phyloP scores from a whole-genome alignment of 2,329 filamentous ascomycete genomes.

The Emmonsia crescens region DNA sequence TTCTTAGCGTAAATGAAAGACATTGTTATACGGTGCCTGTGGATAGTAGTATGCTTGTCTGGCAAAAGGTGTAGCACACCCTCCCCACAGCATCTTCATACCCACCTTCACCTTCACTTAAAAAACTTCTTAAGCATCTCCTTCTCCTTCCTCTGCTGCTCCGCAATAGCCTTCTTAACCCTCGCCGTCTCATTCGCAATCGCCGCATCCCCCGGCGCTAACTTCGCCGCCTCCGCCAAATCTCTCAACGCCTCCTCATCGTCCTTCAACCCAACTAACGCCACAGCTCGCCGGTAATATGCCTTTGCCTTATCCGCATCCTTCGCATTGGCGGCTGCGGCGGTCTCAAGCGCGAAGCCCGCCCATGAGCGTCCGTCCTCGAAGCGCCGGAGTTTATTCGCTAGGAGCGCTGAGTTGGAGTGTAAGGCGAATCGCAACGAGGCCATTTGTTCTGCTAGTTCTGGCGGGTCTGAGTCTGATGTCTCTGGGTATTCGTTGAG shows the following conservation, averaged over 20 bases:
- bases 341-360: slow-evolving; percentile 56
- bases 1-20: neutral
- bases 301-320: slow-evolving; percentile 72
- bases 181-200: slow-evolving; percentile 62
- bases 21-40: too few species aligned
- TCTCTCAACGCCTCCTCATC: slow-evolving; percentile 70
- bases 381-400: slow-evolving; percentile 67
- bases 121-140: slow-evolving; percentile 91
- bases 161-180: slow-evolving; percentile 67
- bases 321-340: slow-evolving; percentile 51
- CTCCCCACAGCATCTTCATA: neutral
- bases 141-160: slow-evolving; percentile 76
- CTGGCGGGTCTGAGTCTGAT: slow-evolving; percentile 56
- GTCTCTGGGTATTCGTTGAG: slow-evolving; percentile 70
- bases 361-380: slow-evolving; percentile 61
- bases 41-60: too few species aligned
- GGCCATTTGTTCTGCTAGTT: slow-evolving; percentile 56
- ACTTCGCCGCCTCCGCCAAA: slow-evolving; percentile 61
- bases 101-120: slow-evolving; percentile 27
- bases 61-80: too few species aligned
- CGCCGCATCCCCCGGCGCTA: slow-evolving; percentile 64
- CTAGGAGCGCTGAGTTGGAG: slow-evolving; percentile 77
- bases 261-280: slow-evolving; percentile 66
- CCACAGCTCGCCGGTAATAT: slow-evolving; percentile 68
- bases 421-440: slow-evolving; percentile 74